phyloP scores from a whole-genome alignment of 75 land plant genomes.

The Selaginella tamariscina region DNA sequence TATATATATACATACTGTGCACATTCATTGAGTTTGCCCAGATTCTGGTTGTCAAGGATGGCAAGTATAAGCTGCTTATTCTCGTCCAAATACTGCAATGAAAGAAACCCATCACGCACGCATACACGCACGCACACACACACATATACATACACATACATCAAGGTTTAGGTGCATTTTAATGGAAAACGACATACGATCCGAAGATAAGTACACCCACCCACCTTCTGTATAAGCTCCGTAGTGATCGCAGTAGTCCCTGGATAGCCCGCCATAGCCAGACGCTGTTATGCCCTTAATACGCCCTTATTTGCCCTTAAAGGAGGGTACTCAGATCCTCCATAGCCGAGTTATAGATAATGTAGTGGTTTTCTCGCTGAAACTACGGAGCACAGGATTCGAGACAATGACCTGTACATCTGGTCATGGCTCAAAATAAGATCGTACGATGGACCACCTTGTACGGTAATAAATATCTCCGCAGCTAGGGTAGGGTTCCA shows the following conservation, averaged over 20 bases:
- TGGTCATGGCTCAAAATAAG: background rate
- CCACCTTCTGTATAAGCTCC: background rate
- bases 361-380: background rate
- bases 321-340: too few species aligned
- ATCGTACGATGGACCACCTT: background rate
- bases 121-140: too few species aligned
- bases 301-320: too few species aligned
- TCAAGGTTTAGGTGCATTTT: too few species aligned
- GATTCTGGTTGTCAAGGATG: slow-evolving; percentile 80
- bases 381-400: background rate
- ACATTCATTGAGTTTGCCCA: slow-evolving; percentile 73
- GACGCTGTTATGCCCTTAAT: too few species aligned
- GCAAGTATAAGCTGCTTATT: slow-evolving; percentile 83
- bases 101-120: too few species aligned
- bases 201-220: background rate
- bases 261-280: background rate
- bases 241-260: background rate
- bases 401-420: background rate
- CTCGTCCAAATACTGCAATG: slow-evolving; percentile 78
- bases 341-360: background rate
- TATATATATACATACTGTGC: slow-evolving; percentile 76
- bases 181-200: background rate
- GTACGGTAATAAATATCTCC: background rate
- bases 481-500: background rate
- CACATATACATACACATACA: too few species aligned